Base-by-base conservation (phyloP, 441 rosid species). In the Corymbia citriodora region DNA sequence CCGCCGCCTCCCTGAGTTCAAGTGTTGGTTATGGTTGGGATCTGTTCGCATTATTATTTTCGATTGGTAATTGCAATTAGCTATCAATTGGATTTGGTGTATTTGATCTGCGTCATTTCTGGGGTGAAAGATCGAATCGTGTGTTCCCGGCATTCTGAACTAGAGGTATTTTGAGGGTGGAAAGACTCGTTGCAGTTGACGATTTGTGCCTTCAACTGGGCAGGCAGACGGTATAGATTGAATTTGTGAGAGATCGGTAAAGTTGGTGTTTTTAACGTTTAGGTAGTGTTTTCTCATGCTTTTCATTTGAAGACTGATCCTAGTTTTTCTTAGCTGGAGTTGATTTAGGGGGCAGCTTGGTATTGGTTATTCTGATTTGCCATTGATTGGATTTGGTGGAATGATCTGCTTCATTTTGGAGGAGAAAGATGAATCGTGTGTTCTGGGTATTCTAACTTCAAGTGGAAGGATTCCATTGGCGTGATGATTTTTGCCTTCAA, bases 1-100 rank as follows among this genome's bases (percentile, higher is more conserved):
- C 83, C 98, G 98, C 55, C 98, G 98, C 59, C 94, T 97, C 29
- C 97, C 97, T 0, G 99, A 97, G 92, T 96, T 97, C 94, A 97
- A 96, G 92, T 97, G 96, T 96, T 97, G 99, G 99, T 97, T 89
- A 55, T 29, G 9, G 53, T 72, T 82, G 87, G 87, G 87, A 49
- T 54, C 48, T 11, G 50, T 53, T 81, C 54, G 33, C 8, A 1
- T 29, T 36, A 19, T 59, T 23, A 55, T 36, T 72, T 52, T 65
- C 83, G 81, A 23, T 87, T 90, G 40, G 53, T 65, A 27, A 36
- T 17, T 16, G 27, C 3, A 27, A 53, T 33, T 33, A 33, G 33
- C 33, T 33, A 33, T 33, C 33, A 33, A 33, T 33, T 2, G 33
- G 33, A 33, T 33, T 33, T 33, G 33, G 33, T 63, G 70, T 33